Evolutionary conservation across 2,329 filamentous ascomycete species (phyloP).

Genomic region (Pestalotiopsis sp.): DNA sequence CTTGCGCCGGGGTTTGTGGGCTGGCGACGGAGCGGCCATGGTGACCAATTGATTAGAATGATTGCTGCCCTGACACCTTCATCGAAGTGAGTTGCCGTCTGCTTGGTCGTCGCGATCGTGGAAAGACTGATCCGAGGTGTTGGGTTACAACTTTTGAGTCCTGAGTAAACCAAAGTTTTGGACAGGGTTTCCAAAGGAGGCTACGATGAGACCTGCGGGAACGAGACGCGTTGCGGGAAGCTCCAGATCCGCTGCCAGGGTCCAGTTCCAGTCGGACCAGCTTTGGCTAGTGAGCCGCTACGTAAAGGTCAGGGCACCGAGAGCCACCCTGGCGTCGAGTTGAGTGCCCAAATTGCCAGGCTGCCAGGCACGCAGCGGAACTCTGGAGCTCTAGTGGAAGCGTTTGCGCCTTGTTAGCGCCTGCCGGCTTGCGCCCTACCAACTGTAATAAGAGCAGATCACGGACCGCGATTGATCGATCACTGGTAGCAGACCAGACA

Average conservation of each 20-base stretch:
- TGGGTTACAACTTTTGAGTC: background rate
- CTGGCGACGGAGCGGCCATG: slow-evolving; percentile 54
- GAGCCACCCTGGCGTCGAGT: background rate
- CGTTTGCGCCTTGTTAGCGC: background rate
- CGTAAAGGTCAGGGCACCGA: background rate
- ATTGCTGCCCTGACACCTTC: slow-evolving; percentile 19
- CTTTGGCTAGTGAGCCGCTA: slow-evolving; percentile 3
- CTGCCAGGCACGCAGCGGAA: background rate
- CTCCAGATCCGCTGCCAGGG: slow-evolving; percentile 1
- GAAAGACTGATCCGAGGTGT: background rate
- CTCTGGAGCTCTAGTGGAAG: background rate
- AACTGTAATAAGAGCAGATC: background rate
- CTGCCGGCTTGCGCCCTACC: background rate
- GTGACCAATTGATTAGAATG: slow-evolving; percentile 29
- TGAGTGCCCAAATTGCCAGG: background rate
- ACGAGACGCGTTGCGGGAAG: slow-evolving; percentile 8
- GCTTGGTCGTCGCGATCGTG: background rate
- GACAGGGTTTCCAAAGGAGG: slow-evolving; percentile 15
- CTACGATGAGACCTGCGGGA: background rate
- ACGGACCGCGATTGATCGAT: background rate
- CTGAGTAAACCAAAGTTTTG: slow-evolving; percentile 7
- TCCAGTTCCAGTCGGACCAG: background rate
- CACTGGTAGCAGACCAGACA: background rate
- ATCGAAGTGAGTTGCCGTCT: slow-evolving; percentile 18
- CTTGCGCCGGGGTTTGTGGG: slow-evolving; percentile 64